phyloP scores from a whole-genome alignment of 2,329 filamentous ascomycete genomes.

The Pseudomassariella vexata region DNA sequence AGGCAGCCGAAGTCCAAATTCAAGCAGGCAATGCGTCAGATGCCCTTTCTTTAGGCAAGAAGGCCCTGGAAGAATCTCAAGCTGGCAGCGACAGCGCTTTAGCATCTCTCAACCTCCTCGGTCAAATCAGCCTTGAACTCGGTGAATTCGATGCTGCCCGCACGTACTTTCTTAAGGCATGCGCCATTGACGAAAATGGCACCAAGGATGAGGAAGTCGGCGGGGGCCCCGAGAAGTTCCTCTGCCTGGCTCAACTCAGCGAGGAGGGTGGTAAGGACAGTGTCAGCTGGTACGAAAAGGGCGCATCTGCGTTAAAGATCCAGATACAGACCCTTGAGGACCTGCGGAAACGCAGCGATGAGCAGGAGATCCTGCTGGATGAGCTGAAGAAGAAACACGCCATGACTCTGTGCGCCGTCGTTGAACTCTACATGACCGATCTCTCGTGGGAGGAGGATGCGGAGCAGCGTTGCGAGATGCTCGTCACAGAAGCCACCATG shows the following conservation, averaged over 20 bases:
- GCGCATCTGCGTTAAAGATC: constrained; percentile 65
- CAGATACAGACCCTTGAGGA: constrained; percentile 63
- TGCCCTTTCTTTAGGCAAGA: constrained; percentile 20
- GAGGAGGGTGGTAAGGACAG: constrained; percentile 62
- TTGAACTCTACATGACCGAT: constrained; percentile 99
- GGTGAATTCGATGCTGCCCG: constrained; percentile 76
- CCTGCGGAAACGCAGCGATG: constrained; percentile 27
- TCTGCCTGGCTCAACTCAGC: constrained; percentile 89
- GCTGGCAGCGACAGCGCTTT: constrained; percentile 44
- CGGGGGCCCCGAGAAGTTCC: constrained; percentile 86
- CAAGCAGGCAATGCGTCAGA: constrained; percentile 24
- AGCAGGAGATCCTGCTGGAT: constrained; percentile 37
- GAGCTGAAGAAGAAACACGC: constrained; percentile 78
- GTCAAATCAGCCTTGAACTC: constrained; percentile 75
- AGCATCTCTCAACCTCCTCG: constrained; percentile 68
- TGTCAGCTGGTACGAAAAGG: constrained; percentile 62
- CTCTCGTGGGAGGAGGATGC: constrained; percentile 89
- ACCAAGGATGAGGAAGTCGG: constrained; percentile 63
- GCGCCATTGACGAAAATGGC: constrained; percentile 72
- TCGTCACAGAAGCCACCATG: constrained; percentile 85
- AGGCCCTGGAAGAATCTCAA: constrained; percentile 20
- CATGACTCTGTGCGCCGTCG: constrained; percentile 86
- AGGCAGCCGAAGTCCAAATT: constrained; percentile 24
- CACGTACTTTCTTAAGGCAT: constrained; percentile 66
- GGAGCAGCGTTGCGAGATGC: constrained; percentile 77